Evolutionary conservation across 1,284 basidiomycete genomes (phyloP).

Genomic region (Austroboletus novae-zelandiae): DNA sequence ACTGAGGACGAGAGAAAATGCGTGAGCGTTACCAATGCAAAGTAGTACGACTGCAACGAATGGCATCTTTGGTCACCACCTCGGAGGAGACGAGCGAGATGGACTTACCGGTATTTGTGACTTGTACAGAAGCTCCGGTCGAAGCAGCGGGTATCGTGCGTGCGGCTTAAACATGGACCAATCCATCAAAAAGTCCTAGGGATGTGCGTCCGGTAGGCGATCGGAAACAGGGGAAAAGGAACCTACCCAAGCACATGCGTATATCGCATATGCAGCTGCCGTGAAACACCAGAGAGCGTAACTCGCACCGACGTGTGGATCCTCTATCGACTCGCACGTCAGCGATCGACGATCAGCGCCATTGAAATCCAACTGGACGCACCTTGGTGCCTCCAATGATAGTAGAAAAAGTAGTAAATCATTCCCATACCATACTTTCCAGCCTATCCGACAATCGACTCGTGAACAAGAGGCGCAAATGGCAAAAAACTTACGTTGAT

Average conservation of each 20-base stretch:
- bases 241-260: slow-evolving; percentile 77
- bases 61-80: background rate
- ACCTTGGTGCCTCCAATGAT: slow-evolving; percentile 72
- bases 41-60: slow-evolving; percentile 61
- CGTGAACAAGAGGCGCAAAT: slow-evolving; percentile 2
- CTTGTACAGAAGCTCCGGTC: slow-evolving; percentile 73
- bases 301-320: slow-evolving; percentile 40
- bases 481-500: slow-evolving; percentile 64
- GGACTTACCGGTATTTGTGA: slow-evolving; percentile 54
- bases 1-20: background rate
- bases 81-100: background rate
- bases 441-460: slow-evolving; percentile 44
- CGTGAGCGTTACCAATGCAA: slow-evolving; percentile 56
- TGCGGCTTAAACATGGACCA: slow-evolving; percentile 74
- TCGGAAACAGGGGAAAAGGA: background rate
- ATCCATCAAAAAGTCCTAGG: slow-evolving; percentile 75
- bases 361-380: slow-evolving; percentile 11
- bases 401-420: slow-evolving; percentile 64
- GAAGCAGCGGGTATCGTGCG: slow-evolving; percentile 59
- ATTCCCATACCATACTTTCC: slow-evolving; percentile 79
- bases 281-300: slow-evolving; percentile 69
- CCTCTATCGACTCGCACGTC: background rate
- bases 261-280: slow-evolving; percentile 63
- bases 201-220: background rate
- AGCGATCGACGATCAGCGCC: too few species aligned